Evolutionary conservation across 2,329 filamentous ascomycete species (phyloP).

Genomic region (Venturia nashicola): DNA sequence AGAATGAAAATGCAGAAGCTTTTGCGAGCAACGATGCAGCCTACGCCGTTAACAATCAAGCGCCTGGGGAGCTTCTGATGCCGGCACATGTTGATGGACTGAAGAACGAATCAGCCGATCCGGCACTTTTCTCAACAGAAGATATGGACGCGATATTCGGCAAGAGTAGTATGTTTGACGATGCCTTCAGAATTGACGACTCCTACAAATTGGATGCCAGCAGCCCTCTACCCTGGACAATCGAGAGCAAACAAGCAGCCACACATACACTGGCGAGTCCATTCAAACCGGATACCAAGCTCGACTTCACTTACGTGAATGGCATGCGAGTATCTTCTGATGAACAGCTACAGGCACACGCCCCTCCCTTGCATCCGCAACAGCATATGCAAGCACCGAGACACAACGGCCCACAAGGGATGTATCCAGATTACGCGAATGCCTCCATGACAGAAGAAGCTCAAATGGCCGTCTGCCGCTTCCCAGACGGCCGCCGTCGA

Average conservation of each 20-base stretch:
- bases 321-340: not conserved
- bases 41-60: not conserved
- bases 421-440: not conserved
- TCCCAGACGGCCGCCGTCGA: not conserved
- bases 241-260: not conserved
- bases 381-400: not conserved
- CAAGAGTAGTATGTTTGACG: not conserved
- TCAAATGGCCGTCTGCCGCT: not conserved
- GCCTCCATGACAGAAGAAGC: not conserved
- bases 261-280: not conserved
- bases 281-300: not conserved
- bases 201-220: not conserved
- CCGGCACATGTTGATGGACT: not conserved
- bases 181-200: not conserved
- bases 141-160: slow-evolving; percentile 6
- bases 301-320: not conserved
- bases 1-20: not conserved
- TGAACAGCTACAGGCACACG: not conserved
- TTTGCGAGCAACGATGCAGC: not conserved
- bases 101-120: slow-evolving; percentile 3
- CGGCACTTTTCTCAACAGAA: not conserved
- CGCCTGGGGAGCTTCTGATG: not conserved
- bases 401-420: not conserved
- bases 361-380: not conserved
- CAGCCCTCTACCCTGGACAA: not conserved